Evolutionary conservation across 2,329 filamentous ascomycete species (phyloP), one percentile per base, ranked within the genome.

Genomic region (Fonsecaea nubica): DNA sequence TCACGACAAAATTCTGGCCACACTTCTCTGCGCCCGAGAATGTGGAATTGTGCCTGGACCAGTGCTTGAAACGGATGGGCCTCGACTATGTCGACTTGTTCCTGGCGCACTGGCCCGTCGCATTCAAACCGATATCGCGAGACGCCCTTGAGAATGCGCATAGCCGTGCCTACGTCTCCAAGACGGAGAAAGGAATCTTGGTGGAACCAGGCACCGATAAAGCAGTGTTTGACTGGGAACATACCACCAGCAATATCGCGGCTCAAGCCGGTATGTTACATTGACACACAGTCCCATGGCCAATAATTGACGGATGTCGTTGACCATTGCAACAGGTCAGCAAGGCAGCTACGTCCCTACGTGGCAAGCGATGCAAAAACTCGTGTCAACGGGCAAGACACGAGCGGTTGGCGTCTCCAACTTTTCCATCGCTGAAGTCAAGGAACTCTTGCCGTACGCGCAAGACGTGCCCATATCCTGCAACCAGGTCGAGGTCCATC

Each of bases 351-450:
- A 69, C 56, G 77, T 80, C 70, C 75, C 77, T 40, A 86, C 85
- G 75, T 92, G 73, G 89, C 86, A 90, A 74, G 86, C 86, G 35
- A 87, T 93, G 82, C 84, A 88, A 75, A 85, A 85, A 53, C 73
- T 89, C 21, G 79, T 87, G 36, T 75, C 78, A 12, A 85, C 86
- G 1, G 90, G 90, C 69, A 86, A 86, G 67, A 88, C 87, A 57
- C 85, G 83, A 71, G 87, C 89, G 63, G 92, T 95, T 72, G 92
- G 92, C 59, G 88, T 95, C 13, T 92, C 89, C 74, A 95, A 94
- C 80, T 94, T 90, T 79, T 80, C 80, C 61, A 82, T 84, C n/a
- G 73, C 75, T 12, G 80, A 84, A 42, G 76, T 86, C 13, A 77
- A 84, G 69, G 74, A 79, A 63, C 78, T 86, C 63, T 72, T 82